These are phyloP conservation scores for Linaria vulgaris DNA, from an alignment of 257 asterid species.

Conservation along the genomic window DNA sequence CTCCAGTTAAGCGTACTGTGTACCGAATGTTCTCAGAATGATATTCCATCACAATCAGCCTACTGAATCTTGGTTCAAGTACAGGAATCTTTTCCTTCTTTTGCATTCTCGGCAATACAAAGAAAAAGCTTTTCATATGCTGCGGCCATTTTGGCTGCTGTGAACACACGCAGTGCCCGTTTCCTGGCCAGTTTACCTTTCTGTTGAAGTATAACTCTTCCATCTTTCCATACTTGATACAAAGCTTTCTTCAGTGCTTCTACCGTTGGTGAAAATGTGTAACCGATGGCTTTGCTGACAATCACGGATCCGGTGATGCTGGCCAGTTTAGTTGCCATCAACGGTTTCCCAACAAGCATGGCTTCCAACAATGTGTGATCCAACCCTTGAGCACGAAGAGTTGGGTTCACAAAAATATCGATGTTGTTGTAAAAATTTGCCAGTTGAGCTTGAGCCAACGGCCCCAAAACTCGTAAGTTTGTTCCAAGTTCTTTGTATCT, in stretches of 20 bases:
- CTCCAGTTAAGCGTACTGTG: no score
- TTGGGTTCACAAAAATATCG: constrained; percentile 66
- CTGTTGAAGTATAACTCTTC: constrained; percentile 37
- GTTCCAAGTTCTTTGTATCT: constrained; percentile 60
- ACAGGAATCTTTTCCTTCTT: constrained; percentile 30
- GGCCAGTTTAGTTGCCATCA: constrained; percentile 67
- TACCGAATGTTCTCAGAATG: no score
- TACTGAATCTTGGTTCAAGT: neutral
- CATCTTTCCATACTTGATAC: constrained; percentile 58
- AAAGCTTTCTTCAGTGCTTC: constrained; percentile 52
- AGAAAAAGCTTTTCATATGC: constrained; percentile 75
- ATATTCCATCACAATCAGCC: neutral
- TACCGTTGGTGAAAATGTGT: constrained; percentile 63
- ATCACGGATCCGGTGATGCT: constrained; percentile 67
- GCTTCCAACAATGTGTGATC: constrained; percentile 80
- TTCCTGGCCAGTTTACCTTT: constrained; percentile 58
- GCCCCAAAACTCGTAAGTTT: constrained; percentile 53
- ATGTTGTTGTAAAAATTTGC: constrained; percentile 58
- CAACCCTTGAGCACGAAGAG: constrained; percentile 77
- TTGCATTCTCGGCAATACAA: constrained; percentile 47
- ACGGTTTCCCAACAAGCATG: constrained; percentile 63
- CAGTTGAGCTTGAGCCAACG: constrained; percentile 47
- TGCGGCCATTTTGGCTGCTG: constrained; percentile 72
- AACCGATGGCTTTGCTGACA: constrained; percentile 52
- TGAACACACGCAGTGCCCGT: constrained; percentile 53